These are phyloP conservation scores for Globisporangium canariense DNA, from an alignment of 352 stramenopile genomes.

Conservation along the genomic window DNA sequence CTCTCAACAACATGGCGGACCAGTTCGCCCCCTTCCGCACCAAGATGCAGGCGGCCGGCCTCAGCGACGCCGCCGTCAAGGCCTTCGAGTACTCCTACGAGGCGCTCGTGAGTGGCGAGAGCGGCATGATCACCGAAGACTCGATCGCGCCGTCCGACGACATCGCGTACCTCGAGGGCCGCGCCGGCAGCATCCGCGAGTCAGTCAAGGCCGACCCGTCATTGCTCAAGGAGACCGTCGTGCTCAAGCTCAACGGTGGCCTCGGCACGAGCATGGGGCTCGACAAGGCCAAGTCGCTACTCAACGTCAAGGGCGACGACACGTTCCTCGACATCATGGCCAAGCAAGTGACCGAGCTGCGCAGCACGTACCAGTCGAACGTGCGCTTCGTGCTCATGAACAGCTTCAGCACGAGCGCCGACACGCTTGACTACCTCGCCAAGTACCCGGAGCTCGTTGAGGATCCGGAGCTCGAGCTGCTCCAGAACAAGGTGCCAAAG, in stretches of 20 bases:
- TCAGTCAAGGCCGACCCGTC: slow-evolving; percentile 59
- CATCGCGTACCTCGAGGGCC: slow-evolving; percentile 80
- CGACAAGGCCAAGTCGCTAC: slow-evolving; percentile 94
- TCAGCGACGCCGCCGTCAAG: slow-evolving; percentile 95
- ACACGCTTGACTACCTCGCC: slow-evolving; percentile 84
- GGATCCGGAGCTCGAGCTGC: slow-evolving; percentile 95
- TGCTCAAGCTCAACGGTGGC: slow-evolving; percentile 86
- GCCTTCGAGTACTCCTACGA: slow-evolving; percentile 98
- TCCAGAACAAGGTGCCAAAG: slow-evolving; percentile 99
- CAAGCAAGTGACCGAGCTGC: slow-evolving; percentile 93
- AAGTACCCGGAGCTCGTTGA: slow-evolving; percentile 90
- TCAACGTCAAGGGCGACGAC: slow-evolving; percentile 94
- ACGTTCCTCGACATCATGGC: slow-evolving; percentile 91
- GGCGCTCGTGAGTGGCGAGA: slow-evolving; percentile 91
- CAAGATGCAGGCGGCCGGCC: slow-evolving; percentile 96
- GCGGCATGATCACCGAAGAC: slow-evolving; percentile 95
- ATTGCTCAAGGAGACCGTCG: slow-evolving; percentile 83
- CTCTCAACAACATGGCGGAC: slow-evolving; percentile 28
- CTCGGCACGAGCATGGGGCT: slow-evolving; percentile 89
- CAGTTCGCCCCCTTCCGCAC: slow-evolving; percentile 81
- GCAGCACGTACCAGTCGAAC: slow-evolving; percentile 91
- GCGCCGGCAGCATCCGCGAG: slow-evolving; percentile 70
- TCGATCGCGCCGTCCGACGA: slow-evolving; percentile 88
- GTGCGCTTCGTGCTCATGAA: slow-evolving; percentile 90
- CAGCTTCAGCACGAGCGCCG: slow-evolving; percentile 83